phyloP scores from a whole-genome alignment of 345 rosid genomes.

The Salix koriyanagi region DNA sequence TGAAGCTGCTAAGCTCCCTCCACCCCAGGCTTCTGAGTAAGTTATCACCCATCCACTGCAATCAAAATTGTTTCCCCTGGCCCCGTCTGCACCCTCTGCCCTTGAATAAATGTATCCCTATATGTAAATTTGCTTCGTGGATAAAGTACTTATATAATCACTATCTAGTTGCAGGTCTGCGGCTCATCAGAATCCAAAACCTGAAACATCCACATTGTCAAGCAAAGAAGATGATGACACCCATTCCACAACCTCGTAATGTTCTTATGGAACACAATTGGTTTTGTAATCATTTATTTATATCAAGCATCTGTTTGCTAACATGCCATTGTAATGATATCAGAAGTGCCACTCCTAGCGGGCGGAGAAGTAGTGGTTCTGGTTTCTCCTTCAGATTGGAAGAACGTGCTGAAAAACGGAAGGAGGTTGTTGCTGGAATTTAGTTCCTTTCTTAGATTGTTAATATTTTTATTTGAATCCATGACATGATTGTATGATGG shows the following conservation, averaged over 20 bases:
- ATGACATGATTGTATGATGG: neutral
- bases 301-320: neutral
- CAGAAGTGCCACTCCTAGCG: constrained; percentile 60
- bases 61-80: neutral
- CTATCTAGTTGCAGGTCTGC: constrained; percentile 44
- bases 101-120: neutral
- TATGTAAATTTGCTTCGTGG: neutral
- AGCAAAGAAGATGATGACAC: constrained; percentile 78
- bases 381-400: constrained; percentile 33
- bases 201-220: constrained; percentile 29
- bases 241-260: constrained; percentile 78
- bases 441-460: neutral
- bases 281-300: neutral
- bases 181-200: constrained; percentile 43
- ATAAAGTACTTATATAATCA: neutral
- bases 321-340: constrained; percentile 2
- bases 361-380: constrained; percentile 44
- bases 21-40: constrained; percentile 43
- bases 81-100: neutral
- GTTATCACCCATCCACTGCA: constrained; percentile 23
- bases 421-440: constrained; percentile 25
- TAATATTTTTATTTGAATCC: constrained; percentile 3
- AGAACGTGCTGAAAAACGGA: constrained; percentile 33
- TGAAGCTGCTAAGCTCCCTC: constrained; percentile 30
- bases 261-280: constrained; percentile 13